A percentile compares a stretch with the other conserved stretches of the same genome.
phyloP scores from a whole-genome alignment of 345 rosid species.

The Salix caprea region DNA sequence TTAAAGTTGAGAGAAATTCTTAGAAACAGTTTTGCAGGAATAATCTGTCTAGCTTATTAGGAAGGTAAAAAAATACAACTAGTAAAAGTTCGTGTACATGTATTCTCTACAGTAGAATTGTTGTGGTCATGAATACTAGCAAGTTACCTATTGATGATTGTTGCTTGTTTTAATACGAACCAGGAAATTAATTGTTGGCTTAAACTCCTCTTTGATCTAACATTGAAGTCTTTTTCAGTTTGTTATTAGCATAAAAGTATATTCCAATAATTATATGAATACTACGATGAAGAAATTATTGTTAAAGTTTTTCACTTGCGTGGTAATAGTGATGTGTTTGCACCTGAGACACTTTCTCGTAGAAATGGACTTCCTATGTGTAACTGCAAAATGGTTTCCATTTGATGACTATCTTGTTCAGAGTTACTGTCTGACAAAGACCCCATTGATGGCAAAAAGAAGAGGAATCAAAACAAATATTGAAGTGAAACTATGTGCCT shows the following conservation, averaged over 20 bases:
- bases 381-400: neutral
- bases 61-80: slow-evolving; percentile 21
- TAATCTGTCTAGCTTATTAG: slow-evolving; percentile 28
- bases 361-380: neutral
- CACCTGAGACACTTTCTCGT: neutral
- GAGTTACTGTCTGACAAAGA: neutral
- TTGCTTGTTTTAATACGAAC: slow-evolving; percentile 14
- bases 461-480: neutral
- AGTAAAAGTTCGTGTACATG: slow-evolving; percentile 29
- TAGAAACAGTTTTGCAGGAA: slow-evolving; percentile 39
- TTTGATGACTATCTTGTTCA: neutral
- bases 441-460: neutral
- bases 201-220: neutral
- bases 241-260: too few species aligned
- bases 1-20: slow-evolving; percentile 25
- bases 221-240: neutral
- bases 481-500: neutral
- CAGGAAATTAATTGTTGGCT: slow-evolving; percentile 1
- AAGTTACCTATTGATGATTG: slow-evolving; percentile 4
- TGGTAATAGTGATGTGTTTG: neutral
- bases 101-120: slow-evolving; percentile 20
- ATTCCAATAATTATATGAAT: too few species aligned
- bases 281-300: too few species aligned
- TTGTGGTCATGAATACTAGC: slow-evolving; percentile 16
- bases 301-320: too few species aligned